A percentile compares a stretch with the other conserved stretches of the same genome.
Evolutionary conservation across 371 early-diverging fungal genomes (phyloP).

Genomic region (Syncephalis plumigaleata): DNA sequence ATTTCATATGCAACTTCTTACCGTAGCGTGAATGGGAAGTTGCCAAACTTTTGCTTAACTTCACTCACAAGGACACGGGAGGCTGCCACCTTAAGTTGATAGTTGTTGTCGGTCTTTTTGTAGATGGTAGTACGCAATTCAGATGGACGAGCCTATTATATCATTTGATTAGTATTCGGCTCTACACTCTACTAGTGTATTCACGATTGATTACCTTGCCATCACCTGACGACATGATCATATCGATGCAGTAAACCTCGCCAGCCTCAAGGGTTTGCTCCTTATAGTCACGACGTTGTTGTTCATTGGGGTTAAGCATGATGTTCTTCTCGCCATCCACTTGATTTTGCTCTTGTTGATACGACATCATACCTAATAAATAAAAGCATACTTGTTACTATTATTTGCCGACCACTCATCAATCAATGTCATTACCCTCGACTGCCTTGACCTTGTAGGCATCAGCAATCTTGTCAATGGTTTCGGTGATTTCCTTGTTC

Average conservation of each 20-base stretch:
- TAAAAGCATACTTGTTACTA: too few species aligned
- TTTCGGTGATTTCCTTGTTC: constrained; percentile 65
- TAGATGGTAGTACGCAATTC: constrained; percentile 77
- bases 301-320: constrained; percentile 75
- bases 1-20: too few species aligned
- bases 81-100: constrained; percentile 78
- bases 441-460: constrained; percentile 75
- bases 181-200: too few species aligned
- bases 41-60: constrained; percentile 61
- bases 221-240: constrained; percentile 72
- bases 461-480: constrained; percentile 56
- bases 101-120: constrained; percentile 72
- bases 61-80: constrained; percentile 60
- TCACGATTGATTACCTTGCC: too few species aligned
- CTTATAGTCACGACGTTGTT: constrained; percentile 54
- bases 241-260: constrained; percentile 76
- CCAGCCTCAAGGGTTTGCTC: constrained; percentile 61
- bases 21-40: constrained; percentile 78
- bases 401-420: too few species aligned
- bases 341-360: constrained; percentile 70
- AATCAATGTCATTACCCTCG: too few species aligned
- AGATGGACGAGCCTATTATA: constrained; percentile 23
- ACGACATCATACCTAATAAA: constrained; percentile 81
- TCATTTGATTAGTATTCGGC: too few species aligned
- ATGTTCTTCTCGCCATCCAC: constrained; percentile 84